Base-by-base conservation (phyloP, 1,284 basidiomycete species). In the Sporisorium iseilematis-ciliati region DNA sequence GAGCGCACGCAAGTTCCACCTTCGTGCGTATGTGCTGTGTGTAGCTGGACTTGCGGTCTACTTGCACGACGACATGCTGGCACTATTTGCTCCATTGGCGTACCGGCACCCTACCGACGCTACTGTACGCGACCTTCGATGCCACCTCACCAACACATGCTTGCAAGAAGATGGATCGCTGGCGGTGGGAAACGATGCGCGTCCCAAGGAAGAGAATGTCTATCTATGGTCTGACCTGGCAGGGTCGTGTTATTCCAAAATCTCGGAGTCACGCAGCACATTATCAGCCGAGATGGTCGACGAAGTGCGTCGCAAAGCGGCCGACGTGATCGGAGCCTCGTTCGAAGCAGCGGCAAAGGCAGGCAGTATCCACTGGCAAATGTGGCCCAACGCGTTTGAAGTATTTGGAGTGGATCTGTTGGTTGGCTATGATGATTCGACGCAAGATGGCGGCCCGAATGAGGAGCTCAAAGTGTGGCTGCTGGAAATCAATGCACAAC, bases 121-220 rank as follows among this genome's bases (percentile, higher is more conserved):
- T 1, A 63, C 57, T 68, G 78, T 20, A 75, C 80, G 31, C 18
- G 91, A 94, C 82, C 88, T 98, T 7, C 81, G 88, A 2, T 89
- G 92, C 0, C 97, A 99, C 85, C 88, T 99, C 20, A 99, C 96
- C 41, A 99, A 99, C 82, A 97, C 97, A 0, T 95, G 93, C 46
- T 87, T 97, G n/a, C 96, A 97, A 85, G 66, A 80, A 35, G 72
- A 78, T 26, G 71, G 65, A 18, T 50, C 49, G 14, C 69, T 86
- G 12, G 75, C 65, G 1, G 57, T 69, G 4, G 70, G 70, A 33
- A 77, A 75, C 29, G 66, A 63, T 11, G 72, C 71, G 20, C 55
- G 56, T 11, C 62, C 77, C 65, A 69, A 78, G 43, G 75, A 73
- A 51, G 71, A 80, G 16, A 82, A 83, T 43, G 79, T 82, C 38